Base-by-base conservation (phyloP, 2,329 filamentous ascomycete species). In the Leptographium lundbergii region DNA sequence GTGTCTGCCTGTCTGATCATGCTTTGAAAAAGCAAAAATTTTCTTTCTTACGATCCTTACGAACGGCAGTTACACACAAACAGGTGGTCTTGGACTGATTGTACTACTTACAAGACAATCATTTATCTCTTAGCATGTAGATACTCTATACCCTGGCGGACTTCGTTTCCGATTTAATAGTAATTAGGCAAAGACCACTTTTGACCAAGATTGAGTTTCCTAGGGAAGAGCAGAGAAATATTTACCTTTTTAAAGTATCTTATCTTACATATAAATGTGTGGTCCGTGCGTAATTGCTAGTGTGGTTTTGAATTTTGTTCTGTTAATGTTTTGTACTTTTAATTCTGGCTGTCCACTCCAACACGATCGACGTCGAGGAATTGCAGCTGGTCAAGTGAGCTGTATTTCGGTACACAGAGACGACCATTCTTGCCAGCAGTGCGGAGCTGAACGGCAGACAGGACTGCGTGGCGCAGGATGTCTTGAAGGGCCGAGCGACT, bases 1-100 rank as follows among this genome's bases (percentile, higher is more conserved):
- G 22, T 7, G 22, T 1, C 25, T 9, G n/a, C 25, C 10, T 24
- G 7, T 19, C 22, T 2, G 25, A 27, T 45, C 42, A 17, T n/a
- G 6, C 27, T 13, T 24, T 19, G 19, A 34, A 25, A 42, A 39
- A 34, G 27, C 42, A 57, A 57, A 60, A 53, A 47, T 60, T 62
- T 62, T 57, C 60, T 74, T 80, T 80, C 76, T 78, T 75, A 81
- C 78, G 77, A 79, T 81, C 78, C 76, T 80, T 80, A 78, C 72
- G 69, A 66, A 69, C 51, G 69, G 67, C 65, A 69, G 69, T 67
- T 60, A 64, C 13, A 58, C 13, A 58, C 54, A 61, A 56, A 66
- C 61, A 60, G 63, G 65, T 66, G 62, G 62, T 63, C 61, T 63
- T 63, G 56, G 62, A 59, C 51, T 60, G 54, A 55, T 39, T 25